Conservation (phyloP, 345 rosid genomes). For the Pistacia integerrima region DNA sequence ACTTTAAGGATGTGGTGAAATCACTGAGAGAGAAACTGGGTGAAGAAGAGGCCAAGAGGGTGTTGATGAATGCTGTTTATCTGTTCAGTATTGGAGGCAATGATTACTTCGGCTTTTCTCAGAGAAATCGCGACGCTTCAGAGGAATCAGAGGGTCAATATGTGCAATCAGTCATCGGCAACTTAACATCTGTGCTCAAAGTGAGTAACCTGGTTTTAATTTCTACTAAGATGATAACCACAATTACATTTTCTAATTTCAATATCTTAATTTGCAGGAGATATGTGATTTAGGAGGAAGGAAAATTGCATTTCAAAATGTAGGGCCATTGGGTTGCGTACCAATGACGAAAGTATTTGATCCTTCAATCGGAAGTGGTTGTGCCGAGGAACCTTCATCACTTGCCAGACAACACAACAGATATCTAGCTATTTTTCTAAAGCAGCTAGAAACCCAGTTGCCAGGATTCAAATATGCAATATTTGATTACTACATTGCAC, state of each 20-base stretch:
- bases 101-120: conserved; percentile 17
- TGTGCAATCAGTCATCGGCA: too few species aligned
- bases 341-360: conserved; percentile 20
- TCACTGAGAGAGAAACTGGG: neutral
- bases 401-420: conserved; percentile 35
- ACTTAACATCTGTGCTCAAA: neutral
- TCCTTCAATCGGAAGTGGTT: conserved; percentile 6
- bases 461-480: conserved; percentile 36
- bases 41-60: neutral
- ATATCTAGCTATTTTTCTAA: neutral
- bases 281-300: conserved; percentile 34
- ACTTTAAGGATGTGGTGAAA: neutral
- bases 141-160: too few species aligned
- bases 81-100: conserved; percentile 34
- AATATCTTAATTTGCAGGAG: conserved; percentile 10
- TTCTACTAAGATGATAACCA: neutral
- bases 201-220: neutral
- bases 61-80: conserved; percentile 23
- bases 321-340: conserved; percentile 43
- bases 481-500: conserved; percentile 37
- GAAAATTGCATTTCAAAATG: conserved; percentile 31
- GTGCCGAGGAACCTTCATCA: conserved; percentile 20
- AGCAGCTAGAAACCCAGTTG: neutral
- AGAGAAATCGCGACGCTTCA: too few species aligned
- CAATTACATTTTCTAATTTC: neutral